Percentiles rank a stretch among this genome's conserved stretches.
phyloP scores from a whole-genome alignment of 495 filamentous ascomycete species.

The Friedmanniomyces simplex region DNA sequence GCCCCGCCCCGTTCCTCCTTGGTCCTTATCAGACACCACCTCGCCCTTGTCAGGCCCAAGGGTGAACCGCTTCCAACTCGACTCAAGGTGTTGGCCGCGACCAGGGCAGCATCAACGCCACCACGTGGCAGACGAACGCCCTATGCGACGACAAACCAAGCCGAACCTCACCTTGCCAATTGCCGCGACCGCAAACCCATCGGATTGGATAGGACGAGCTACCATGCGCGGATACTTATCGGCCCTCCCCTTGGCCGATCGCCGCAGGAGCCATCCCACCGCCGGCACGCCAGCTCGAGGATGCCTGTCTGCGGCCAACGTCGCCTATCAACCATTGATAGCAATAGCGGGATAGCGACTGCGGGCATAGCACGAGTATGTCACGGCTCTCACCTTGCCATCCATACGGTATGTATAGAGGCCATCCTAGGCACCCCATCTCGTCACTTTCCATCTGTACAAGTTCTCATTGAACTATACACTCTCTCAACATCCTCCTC shows the following conservation, averaged over 20 bases:
- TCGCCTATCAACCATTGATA: neutral
- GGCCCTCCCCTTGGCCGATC: neutral
- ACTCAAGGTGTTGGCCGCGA: neutral
- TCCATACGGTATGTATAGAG: neutral
- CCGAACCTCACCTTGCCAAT: neutral
- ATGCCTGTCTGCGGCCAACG: neutral
- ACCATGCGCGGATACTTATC: neutral
- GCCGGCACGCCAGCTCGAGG: neutral
- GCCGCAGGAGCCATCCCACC: neutral
- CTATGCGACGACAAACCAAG: neutral
- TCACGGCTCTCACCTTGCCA: too few species aligned
- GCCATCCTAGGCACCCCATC: neutral
- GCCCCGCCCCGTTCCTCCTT: too few species aligned
- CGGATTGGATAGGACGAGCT: neutral
- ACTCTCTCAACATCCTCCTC: neutral
- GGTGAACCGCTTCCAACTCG: neutral
- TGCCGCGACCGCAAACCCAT: neutral
- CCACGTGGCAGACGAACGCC: neutral
- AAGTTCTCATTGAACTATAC: too few species aligned
- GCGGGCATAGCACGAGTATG: too few species aligned
- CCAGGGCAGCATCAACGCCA: neutral
- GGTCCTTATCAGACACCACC: neutral
- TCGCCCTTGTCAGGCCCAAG: neutral
- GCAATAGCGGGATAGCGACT: neutral
- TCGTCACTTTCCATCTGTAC: neutral